These are phyloP conservation scores for Didymella lethalis DNA, from an alignment of 2,329 filamentous ascomycete genomes.

Conservation along the genomic window DNA sequence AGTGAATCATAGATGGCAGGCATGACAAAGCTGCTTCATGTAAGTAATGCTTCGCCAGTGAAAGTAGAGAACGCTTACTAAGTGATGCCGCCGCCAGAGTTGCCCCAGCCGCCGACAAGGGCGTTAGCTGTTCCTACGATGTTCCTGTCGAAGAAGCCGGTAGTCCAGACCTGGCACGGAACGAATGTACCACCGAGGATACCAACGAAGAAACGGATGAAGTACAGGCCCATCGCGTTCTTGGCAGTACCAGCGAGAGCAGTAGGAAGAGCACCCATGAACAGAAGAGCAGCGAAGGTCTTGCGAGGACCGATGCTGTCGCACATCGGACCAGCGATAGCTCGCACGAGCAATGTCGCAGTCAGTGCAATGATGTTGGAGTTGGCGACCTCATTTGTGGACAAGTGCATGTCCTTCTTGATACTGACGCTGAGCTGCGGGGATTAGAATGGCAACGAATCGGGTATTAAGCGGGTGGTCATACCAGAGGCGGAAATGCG, in stretches of 20 bases:
- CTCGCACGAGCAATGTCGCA: conserved; percentile 71
- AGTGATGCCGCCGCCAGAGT: conserved; percentile 87
- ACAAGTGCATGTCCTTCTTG: conserved; percentile 77
- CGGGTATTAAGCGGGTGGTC: conserved; percentile 21
- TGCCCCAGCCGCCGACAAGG: conserved; percentile 83
- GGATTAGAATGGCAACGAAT: conserved; percentile 53
- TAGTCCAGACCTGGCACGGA: conserved; percentile 91
- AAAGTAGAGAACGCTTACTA: conserved; percentile 58
- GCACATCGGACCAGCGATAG: conserved; percentile 82
- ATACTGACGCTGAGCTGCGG: conserved; percentile 65
- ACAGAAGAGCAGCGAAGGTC: conserved; percentile 80
- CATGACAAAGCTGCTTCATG: conserved; percentile 74
- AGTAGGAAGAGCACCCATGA: conserved; percentile 80
- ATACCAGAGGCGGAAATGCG: conserved; percentile 83
- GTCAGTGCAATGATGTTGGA: conserved; percentile 85
- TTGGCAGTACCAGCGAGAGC: conserved; percentile 81
- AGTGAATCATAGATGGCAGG: conserved; percentile 86
- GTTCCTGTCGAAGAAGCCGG: conserved; percentile 92
- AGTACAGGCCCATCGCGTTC: conserved; percentile 71
- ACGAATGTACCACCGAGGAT: conserved; percentile 82
- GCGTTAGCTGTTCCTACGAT: conserved; percentile 89
- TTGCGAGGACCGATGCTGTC: conserved; percentile 82
- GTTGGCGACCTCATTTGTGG: conserved; percentile 76
- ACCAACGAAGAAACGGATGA: conserved; percentile 80
- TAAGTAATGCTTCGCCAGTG: conserved; percentile 14